Percentiles rank a stretch among this genome's conserved stretches.
Evolutionary conservation across 768 basidiomycete genomes (phyloP).

Genomic region (Chlorophyllum brunneum): DNA sequence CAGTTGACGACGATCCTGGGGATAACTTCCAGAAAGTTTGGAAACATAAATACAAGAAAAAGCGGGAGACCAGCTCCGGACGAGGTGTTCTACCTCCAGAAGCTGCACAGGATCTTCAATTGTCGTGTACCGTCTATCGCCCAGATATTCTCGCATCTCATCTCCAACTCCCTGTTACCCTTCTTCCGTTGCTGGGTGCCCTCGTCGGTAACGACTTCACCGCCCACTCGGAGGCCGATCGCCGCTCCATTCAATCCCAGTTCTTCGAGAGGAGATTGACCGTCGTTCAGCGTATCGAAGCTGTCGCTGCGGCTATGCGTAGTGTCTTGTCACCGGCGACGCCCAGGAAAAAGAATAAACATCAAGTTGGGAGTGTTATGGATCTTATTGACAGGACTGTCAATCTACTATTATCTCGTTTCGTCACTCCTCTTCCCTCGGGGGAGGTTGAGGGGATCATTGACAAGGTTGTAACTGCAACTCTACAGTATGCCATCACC

Average conservation of each 20-base stretch:
- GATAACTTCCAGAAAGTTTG: constrained; percentile 59
- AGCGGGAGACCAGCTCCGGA: constrained; percentile 25
- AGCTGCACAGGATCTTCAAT: constrained; percentile 35
- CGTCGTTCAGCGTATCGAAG: constrained; percentile 60
- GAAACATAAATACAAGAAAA: constrained; percentile 49
- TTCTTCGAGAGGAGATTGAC: constrained; percentile 67
- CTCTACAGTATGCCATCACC: constrained; percentile 75
- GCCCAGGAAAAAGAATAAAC: constrained; percentile 46
- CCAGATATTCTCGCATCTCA: constrained; percentile 60
- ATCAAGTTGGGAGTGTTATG: constrained; percentile 66
- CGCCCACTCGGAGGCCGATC: constrained; percentile 41
- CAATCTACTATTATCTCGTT: constrained; percentile 49
- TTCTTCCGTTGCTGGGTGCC: constrained; percentile 76
- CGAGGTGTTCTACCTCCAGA: constrained; percentile 54
- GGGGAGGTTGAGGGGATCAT: constrained; percentile 65
- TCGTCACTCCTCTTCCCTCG: constrained; percentile 43
- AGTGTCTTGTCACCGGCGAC: constrained; percentile 47
- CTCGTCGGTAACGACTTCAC: constrained; percentile 82
- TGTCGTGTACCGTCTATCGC: constrained; percentile 57
- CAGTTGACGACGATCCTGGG: constrained; percentile 27
- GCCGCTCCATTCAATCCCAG: constrained; percentile 49
- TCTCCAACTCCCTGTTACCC: constrained; percentile 60
- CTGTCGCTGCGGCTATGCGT: constrained; percentile 54
- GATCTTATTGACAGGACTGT: constrained; percentile 73
- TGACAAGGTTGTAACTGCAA: constrained; percentile 68